Evolutionary conservation across 192 early-diverging fungal species (phyloP).

Genomic region (Endogone sp.): DNA sequence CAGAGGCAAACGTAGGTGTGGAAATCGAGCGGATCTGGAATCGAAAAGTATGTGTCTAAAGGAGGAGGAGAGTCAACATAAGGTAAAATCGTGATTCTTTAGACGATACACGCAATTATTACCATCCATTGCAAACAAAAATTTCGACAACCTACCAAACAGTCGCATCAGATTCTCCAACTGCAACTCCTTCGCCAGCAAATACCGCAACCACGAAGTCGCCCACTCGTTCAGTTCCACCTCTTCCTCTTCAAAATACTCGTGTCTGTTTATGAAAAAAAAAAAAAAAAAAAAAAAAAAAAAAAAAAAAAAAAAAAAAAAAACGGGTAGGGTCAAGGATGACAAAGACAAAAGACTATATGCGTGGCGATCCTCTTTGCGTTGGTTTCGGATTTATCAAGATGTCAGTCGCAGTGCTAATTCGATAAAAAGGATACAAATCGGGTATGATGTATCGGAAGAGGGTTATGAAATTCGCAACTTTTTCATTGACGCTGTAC

Average conservation of each 20-base stretch:
- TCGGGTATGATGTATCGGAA: conserved; percentile 84
- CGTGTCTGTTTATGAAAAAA: too few relatives aligned
- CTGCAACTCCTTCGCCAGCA: conserved; percentile 83
- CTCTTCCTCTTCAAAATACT: conserved; percentile 94
- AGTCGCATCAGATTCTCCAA: conserved; percentile 72
- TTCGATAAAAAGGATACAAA: conserved; percentile 50
- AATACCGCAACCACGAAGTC: conserved; percentile 74
- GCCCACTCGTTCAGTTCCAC: conserved; percentile 85
- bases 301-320: neutral
- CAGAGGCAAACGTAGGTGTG: conserved; percentile 84
- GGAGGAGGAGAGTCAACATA: neutral
- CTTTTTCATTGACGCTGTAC: conserved; percentile 65
- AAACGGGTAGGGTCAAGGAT: conserved; percentile 6
- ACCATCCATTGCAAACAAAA: neutral
- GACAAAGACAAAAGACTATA: neutral
- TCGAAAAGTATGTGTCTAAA: conserved; percentile 81
- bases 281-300: neutral
- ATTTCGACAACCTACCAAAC: conserved; percentile 48
- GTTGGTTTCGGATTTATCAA: neutral
- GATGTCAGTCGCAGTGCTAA: conserved; percentile 32
- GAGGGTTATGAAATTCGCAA: conserved; percentile 83
- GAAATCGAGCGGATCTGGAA: conserved; percentile 66
- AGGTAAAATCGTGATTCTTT: too few relatives aligned
- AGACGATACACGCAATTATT: neutral
- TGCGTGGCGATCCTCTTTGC: neutral